These are phyloP conservation scores for Scedosporium apiospermum DNA, from an alignment of 2,329 filamentous ascomycete genomes.

Conservation along the genomic window DNA sequence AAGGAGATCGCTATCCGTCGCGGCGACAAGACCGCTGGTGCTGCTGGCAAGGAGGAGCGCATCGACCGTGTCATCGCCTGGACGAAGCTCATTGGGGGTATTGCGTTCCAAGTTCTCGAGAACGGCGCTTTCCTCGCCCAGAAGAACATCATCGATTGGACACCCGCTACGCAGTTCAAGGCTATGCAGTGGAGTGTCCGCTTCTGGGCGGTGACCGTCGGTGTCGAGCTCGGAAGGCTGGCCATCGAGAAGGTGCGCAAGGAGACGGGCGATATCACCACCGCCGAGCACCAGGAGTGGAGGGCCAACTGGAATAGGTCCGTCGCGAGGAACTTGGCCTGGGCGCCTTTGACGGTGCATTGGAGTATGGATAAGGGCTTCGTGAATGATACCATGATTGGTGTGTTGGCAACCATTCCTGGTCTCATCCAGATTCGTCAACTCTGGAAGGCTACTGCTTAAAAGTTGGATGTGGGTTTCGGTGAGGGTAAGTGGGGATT, in stretches of 20 bases:
- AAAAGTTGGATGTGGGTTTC: neutral
- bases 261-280: slow-evolving; percentile 21
- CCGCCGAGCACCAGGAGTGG: slow-evolving; percentile 25
- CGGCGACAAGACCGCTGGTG: slow-evolving; percentile 18
- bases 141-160: slow-evolving; percentile 59
- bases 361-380: slow-evolving; percentile 63
- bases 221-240: slow-evolving; percentile 63
- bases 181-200: slow-evolving; percentile 66
- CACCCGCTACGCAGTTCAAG: slow-evolving; percentile 43
- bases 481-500: neutral
- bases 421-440: slow-evolving; percentile 28
- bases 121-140: slow-evolving; percentile 69
- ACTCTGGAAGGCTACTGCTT: slow-evolving; percentile 24
- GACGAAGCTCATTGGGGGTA: slow-evolving; percentile 57
- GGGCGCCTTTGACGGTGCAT: slow-evolving; percentile 75
- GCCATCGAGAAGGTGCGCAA: slow-evolving; percentile 33
- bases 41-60: slow-evolving; percentile 24
- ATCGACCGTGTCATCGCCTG: slow-evolving; percentile 46
- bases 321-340: slow-evolving; percentile 61
- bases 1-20: slow-evolving; percentile 14
- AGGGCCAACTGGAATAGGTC: slow-evolving; percentile 51
- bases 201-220: slow-evolving; percentile 73
- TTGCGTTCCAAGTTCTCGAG: slow-evolving; percentile 70
- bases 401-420: slow-evolving; percentile 24
- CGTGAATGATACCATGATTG: slow-evolving; percentile 22